Conservation (phyloP, 1,284 basidiomycete genomes). For the Neolentinus lepideus region DNA sequence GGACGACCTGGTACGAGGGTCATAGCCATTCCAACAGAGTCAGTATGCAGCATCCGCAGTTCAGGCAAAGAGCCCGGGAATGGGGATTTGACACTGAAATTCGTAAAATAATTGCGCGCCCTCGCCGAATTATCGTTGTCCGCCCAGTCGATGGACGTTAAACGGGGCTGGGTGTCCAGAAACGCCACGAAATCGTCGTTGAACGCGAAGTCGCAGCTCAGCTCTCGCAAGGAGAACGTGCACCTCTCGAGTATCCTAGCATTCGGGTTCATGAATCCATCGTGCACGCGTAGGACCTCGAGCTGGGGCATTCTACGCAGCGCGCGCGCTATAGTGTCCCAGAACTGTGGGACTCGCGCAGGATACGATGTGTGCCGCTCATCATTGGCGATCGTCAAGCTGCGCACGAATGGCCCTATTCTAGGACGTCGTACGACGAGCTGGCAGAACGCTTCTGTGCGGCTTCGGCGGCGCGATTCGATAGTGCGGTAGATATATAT, state of each 20-base stretch:
- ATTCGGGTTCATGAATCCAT: slow-evolving; percentile 11
- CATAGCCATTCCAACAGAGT: slow-evolving; percentile 10
- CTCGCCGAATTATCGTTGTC: slow-evolving; percentile 13
- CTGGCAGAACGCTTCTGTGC: neutral
- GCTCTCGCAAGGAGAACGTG: slow-evolving; percentile 9
- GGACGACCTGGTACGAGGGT: slow-evolving; percentile 7
- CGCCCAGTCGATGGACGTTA: slow-evolving; percentile 7
- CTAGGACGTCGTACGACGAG: neutral
- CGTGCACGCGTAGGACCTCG: slow-evolving; percentile 10
- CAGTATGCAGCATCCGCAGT: slow-evolving; percentile 7
- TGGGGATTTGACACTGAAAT: too few relatives aligned
- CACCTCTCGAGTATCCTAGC: slow-evolving; percentile 10
- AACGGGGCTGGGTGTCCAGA: slow-evolving; percentile 7
- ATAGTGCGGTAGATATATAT: neutral
- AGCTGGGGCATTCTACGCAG: slow-evolving; percentile 10
- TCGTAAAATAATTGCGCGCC: too few relatives aligned
- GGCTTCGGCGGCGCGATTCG: neutral
- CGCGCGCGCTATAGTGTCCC: slow-evolving; percentile 9
- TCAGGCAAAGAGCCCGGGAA: neutral
- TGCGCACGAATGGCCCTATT: neutral
- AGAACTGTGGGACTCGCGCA: slow-evolving; percentile 5
- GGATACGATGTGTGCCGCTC: neutral
- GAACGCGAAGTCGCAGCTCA: slow-evolving; percentile 12
- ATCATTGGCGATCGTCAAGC: neutral
- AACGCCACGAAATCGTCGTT: slow-evolving; percentile 8